Evolutionary conservation across 345 rosid genomes (phyloP), one percentile per base, ranked within the genome.

Genomic region (Clarkia xantiana): DNA sequence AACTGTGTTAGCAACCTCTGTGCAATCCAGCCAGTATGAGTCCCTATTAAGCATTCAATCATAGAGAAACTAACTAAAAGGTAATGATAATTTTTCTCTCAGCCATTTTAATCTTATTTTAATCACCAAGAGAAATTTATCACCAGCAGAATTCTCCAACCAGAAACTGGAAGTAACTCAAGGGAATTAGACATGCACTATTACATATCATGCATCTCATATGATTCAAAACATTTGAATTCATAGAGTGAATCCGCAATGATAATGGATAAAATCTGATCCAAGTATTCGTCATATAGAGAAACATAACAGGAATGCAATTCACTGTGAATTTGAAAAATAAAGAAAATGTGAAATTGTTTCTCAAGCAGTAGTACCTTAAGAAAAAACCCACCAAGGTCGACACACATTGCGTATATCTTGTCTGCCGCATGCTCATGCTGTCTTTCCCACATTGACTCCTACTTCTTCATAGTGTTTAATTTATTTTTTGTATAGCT

Each of bases 351-450:
- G 41, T 34, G 41, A 49, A 49, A 34, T 25, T 17, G 34, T 50
- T 11, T 19, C 4, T 6, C 9, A 17, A 29, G 36, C 4, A 29
- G 36, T 29, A 60, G 44, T 54, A 89, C 95, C 93, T 91, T 86
- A 53, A 91, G 94, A 63, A 91, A 86, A 67, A 86, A 91, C 1
- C 96, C 98, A 47, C 98, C 98, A 52, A 91, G 93, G 66, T 86
- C 82, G 73, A 65, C 59, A 58, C 98, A 91, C 96, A 84, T 68
- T 29, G 69, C 57, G 60, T 86, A 81, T 18, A 91, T 66, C 70
- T 86, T 91, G 18, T 73, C 70, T 56, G 98, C 98, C 49, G 98
- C 94, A 48, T 79, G 61, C 68, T 86, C 86, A 48, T 86, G 98
- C 49, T 91, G 96, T 46, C 44, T 67, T 60, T 84, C 96, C 98